Conservation (phyloP, 2,329 filamentous ascomycete species). For the Colletotrichum limetticola region DNA sequence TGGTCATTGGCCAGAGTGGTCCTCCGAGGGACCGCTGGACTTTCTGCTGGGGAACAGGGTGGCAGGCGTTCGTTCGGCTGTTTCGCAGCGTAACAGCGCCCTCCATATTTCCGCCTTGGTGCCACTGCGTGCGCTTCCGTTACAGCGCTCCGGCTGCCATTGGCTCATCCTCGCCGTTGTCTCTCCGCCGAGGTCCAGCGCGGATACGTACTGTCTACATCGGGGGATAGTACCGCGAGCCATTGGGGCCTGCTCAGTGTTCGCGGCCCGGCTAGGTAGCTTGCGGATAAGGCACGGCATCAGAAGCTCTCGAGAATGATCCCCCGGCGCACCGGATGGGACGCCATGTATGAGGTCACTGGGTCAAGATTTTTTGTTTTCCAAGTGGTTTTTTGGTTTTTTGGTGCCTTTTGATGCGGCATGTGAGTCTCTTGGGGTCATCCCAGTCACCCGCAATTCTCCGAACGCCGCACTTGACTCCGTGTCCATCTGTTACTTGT, state of each 20-base stretch:
- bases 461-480: constrained; percentile 19
- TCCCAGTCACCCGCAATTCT: constrained; percentile 29
- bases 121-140: constrained; percentile 30
- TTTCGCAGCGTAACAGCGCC: constrained; percentile 29
- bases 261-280: constrained; percentile 9
- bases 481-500: constrained; percentile 23
- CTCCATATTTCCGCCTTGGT: constrained; percentile 34
- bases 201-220: constrained; percentile 15
- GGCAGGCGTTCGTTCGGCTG: constrained; percentile 35
- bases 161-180: constrained; percentile 22
- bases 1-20: constrained; percentile 25
- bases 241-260: not conserved
- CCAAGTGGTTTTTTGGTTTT: not conserved
- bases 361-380: constrained; percentile 8
- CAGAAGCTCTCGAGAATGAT: constrained; percentile 13
- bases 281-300: constrained; percentile 22
- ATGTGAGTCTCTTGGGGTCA: constrained; percentile 27
- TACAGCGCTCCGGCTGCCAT: constrained; percentile 32
- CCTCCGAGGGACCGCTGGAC: constrained; percentile 2
- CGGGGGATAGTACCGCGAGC: not conserved
- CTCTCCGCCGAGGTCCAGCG: constrained; percentile 35
- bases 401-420: constrained; percentile 5
- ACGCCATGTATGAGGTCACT: constrained; percentile 31
- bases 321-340: constrained; percentile 27
- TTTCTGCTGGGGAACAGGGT: constrained; percentile 29